These are phyloP conservation scores for Fistulinella cinereoalba DNA, from an alignment of 1,284 basidiomycete species.

Conservation along the genomic window DNA sequence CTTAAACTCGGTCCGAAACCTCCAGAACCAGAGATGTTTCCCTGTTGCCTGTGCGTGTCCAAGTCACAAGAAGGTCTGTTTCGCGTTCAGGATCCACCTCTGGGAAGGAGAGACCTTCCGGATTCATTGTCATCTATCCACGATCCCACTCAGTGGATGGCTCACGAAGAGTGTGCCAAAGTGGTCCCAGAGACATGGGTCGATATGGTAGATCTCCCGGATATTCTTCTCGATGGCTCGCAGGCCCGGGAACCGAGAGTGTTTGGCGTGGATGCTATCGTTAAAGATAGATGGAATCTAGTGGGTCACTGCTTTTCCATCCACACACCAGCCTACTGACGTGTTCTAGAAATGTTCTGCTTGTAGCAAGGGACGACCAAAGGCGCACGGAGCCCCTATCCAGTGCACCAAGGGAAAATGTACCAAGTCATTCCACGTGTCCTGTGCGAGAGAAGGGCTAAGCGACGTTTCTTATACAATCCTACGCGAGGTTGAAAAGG, in stretches of 20 bases:
- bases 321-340: conserved; percentile 1
- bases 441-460: conserved; percentile 71
- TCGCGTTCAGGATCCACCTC: conserved; percentile 66
- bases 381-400: conserved; percentile 84
- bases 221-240: conserved; percentile 30
- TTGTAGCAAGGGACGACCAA: conserved; percentile 67
- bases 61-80: conserved; percentile 55
- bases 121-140: conserved; percentile 29
- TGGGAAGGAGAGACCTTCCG: conserved; percentile 48
- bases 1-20: conserved; percentile 62
- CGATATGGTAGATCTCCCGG: conserved; percentile 54
- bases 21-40: conserved; percentile 55
- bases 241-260: conserved; percentile 55
- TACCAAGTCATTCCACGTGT: conserved; percentile 89
- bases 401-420: conserved; percentile 95
- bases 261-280: conserved; percentile 80
- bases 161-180: conserved; percentile 74
- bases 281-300: conserved; percentile 87
- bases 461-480: conserved; percentile 60
- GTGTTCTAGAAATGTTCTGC: conserved; percentile 77
- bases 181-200: conserved; percentile 86
- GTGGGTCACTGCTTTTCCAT: conserved; percentile 46
- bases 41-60: conserved; percentile 82
- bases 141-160: conserved; percentile 55
- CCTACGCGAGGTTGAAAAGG: conserved; percentile 70